These are phyloP conservation scores for Colletotrichum neosansevieriae DNA, from an alignment of 2,329 filamentous ascomycete species.

Conservation along the genomic window DNA sequence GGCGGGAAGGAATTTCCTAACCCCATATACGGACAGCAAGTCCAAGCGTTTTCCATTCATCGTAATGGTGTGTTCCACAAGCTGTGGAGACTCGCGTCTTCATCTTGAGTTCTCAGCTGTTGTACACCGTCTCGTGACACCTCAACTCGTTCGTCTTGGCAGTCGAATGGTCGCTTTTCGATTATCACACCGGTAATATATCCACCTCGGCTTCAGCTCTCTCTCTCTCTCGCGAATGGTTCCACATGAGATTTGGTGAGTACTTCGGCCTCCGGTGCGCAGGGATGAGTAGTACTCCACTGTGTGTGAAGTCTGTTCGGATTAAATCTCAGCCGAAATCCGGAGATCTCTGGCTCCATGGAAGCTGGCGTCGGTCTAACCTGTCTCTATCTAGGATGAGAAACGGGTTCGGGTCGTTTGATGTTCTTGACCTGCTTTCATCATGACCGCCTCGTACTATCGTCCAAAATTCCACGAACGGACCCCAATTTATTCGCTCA, in stretches of 20 bases:
- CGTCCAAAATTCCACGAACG: no score
- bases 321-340: conserved; percentile 6
- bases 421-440: no score
- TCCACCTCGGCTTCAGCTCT: conserved; percentile 3
- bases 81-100: neutral
- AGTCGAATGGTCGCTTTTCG: neutral
- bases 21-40: neutral
- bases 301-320: conserved; percentile 19
- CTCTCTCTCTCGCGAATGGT: conserved; percentile 4
- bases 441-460: no score
- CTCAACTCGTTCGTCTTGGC: conserved; percentile 3
- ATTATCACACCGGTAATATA: neutral
- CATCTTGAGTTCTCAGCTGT: conserved; percentile 23
- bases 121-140: conserved; percentile 18
- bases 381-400: neutral
- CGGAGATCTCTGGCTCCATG: no score
- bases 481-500: neutral
- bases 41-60: neutral
- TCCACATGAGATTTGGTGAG: neutral
- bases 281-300: neutral
- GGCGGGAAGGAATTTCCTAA: neutral
- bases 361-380: no score
- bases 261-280: neutral
- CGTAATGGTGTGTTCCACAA: conserved; percentile 21
- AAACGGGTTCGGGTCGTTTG: neutral